Conservation (phyloP, 495 filamentous ascomycete species). For the Jackrogersella multiformis region DNA sequence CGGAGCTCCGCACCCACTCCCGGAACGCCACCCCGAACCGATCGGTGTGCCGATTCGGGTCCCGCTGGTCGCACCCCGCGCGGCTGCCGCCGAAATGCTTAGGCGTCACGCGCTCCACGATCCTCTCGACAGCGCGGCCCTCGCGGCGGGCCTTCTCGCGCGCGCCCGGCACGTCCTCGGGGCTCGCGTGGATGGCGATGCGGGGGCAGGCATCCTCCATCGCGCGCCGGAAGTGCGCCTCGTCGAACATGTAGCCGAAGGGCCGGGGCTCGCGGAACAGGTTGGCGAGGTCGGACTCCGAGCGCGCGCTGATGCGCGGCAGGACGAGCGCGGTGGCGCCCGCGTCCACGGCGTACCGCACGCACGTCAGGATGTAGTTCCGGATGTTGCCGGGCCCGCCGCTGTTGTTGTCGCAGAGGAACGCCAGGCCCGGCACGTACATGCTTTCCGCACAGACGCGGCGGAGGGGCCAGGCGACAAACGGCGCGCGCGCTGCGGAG, state of each 20-base stretch:
- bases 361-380: slow-evolving; percentile 61
- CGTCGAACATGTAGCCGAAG: slow-evolving; percentile 60
- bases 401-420: slow-evolving; percentile 61
- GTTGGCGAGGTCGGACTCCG: slow-evolving; percentile 43
- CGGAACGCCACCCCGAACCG: slow-evolving; percentile 50
- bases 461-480: slow-evolving; percentile 57
- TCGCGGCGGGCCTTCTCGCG: slow-evolving; percentile 14
- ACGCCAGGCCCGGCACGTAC: slow-evolving; percentile 53
- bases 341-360: slow-evolving; percentile 60
- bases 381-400: slow-evolving; percentile 63
- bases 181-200: slow-evolving; percentile 49
- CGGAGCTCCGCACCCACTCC: slow-evolving; percentile 31
- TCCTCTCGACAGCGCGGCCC: slow-evolving; percentile 16
- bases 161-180: slow-evolving; percentile 52
- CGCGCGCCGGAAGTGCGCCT: slow-evolving; percentile 50
- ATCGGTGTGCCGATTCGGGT: slow-evolving; percentile 58
- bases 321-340: slow-evolving; percentile 57
- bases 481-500: slow-evolving; percentile 50
- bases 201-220: slow-evolving; percentile 52
- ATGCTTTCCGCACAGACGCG: slow-evolving; percentile 55
- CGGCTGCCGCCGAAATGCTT: slow-evolving; percentile 50
- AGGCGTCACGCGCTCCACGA: slow-evolving; percentile 53
- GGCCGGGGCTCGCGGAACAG: slow-evolving; percentile 44
- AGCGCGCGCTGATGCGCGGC: slow-evolving; percentile 53
- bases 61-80: slow-evolving; percentile 55